A percentile compares a stretch with the other conserved stretches of the same genome.
phyloP scores from a whole-genome alignment of 352 stramenopile genomes.

The Pseudoperonospora humuli region DNA sequence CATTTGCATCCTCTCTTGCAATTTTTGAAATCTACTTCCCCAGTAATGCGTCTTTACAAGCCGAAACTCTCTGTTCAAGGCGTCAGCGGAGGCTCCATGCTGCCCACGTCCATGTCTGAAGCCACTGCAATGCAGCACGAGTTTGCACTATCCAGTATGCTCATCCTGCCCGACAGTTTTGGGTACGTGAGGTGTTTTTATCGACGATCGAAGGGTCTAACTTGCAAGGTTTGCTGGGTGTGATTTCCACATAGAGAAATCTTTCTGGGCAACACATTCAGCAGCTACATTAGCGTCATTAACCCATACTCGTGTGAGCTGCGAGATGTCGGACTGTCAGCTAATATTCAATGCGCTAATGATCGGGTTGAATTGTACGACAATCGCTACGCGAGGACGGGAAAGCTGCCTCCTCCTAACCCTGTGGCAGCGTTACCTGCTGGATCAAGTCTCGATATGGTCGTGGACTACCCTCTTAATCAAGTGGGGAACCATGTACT shows the following conservation, averaged over 20 bases:
- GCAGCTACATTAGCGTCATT: conserved; percentile 89
- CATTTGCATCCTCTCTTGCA: not conserved
- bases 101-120: conserved; percentile 50
- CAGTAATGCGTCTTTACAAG: conserved; percentile 90
- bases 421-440: conserved; percentile 55
- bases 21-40: not conserved
- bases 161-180: conserved; percentile 89
- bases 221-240: not conserved
- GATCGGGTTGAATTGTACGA: conserved; percentile 73
- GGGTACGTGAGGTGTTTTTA: conserved; percentile 31
- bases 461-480: conserved; percentile 86
- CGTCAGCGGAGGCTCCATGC: conserved; percentile 38
- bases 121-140: conserved; percentile 53
- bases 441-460: conserved; percentile 85
- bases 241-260: conserved; percentile 60
- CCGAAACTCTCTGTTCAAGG: conserved; percentile 70
- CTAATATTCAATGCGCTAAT: conserved; percentile 83
- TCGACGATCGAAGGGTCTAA: not conserved
- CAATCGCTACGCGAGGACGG: conserved; percentile 62
- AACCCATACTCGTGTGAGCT: conserved; percentile 83
- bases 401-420: conserved; percentile 65
- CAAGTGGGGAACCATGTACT: conserved; percentile 85
- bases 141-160: conserved; percentile 82
- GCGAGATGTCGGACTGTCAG: conserved; percentile 64
- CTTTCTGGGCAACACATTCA: conserved; percentile 89